Evolutionary conservation across 208 protist species (phyloP), one percentile per base, ranked within the genome.

Genomic region (Naegleria gruberi): DNA sequence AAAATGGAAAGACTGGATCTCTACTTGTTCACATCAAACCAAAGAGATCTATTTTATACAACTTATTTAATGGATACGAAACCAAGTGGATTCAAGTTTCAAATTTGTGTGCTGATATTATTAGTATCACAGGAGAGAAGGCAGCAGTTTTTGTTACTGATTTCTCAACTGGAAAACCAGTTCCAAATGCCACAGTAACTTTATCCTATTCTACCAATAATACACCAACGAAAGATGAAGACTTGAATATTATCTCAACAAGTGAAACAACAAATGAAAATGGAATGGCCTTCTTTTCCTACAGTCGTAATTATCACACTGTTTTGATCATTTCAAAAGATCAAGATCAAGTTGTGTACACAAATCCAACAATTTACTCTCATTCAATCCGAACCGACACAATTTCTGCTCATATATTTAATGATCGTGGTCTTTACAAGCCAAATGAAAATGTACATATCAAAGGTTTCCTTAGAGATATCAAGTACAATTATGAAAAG

Each of bases 341-440:
- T 23, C 15, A 10, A 23, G 51, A 65, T 65, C 15, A 23, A 3
- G 51, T 65, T 19, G 4, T 65, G 2, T 23, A 30, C 19, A 65
- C 0, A 23, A 10, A 65, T 23, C 51, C 51, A 23, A 10, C 4
- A 19, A 65, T 65, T 23, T 3, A 10, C 2, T 30, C 12, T 1
- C 19, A 30, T 83, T 44, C n/a, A 41, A 4, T 4, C 19, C 40
- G 15, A 26, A 41, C 37, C 23, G n/a, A 40, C 34, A 44, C 7
- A 23, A 6, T 43, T 0, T 26, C 0, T 0, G 3, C 40, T 3
- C 15, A 51, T 41, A 89, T 81, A 15, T 51, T 89, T 43, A 81
- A 15, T 47, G 87, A 89, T 55, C 37, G 87, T 46, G 30, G 30
- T 23, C 42, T 89, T 6, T 89, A 89, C 87, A 81, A 82, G 23